Base-by-base conservation (phyloP, 139 green algal genomes). In the Chlamydomonas incerta region DNA sequence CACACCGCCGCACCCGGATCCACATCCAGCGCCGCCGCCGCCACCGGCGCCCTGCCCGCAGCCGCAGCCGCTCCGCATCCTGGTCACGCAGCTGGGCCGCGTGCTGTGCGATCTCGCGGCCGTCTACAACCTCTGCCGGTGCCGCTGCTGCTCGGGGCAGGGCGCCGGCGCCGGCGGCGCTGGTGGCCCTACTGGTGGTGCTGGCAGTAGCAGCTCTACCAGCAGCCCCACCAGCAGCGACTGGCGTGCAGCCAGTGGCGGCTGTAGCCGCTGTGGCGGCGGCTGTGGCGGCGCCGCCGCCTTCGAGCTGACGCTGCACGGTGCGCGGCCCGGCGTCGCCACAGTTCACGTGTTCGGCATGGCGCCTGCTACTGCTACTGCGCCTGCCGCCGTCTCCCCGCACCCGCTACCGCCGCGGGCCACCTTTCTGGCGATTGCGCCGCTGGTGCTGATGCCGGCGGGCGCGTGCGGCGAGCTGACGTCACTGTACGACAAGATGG, bases 401-500 rank as follows among this genome's bases (percentile, higher is more conserved):
- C n/a, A n/a, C n/a, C n/a, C n/a, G n/a, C n/a, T n/a, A n/a, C n/a
- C n/a, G n/a, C n/a, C n/a, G n/a, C n/a, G n/a, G n/a, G n/a, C n/a
- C n/a, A n/a, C n/a, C 18, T 83, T 83, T 37, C n/a, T 83, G 0
- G 37, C 76, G 0, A 62, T 63, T 37, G 66, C 76, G 21, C 55
- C 76, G 4, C 8, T 83, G 29, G 76, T 18, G 6, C 57, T 83
- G 28, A 72, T 83, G 76, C 41, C 76, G 28, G 1, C 1, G 13
- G 26, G 24, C 0, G 62, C 37, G 62, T 29, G 37, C 10, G 17
- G 13, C 6, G 76, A 83, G 58, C 76, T 83, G 28, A 63, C 26
- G 15, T 46, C 37, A 6, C 35, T 83, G 62, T 83, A 83, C 76
- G n/a, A 62, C 37, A 72, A 26, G 26, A 83, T 83, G 76, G 62